Evolutionary conservation across 495 filamentous ascomycete genomes (phyloP), one percentile per base, ranked within the genome.

Genomic region (Hyaloscypha hepaticicola): DNA sequence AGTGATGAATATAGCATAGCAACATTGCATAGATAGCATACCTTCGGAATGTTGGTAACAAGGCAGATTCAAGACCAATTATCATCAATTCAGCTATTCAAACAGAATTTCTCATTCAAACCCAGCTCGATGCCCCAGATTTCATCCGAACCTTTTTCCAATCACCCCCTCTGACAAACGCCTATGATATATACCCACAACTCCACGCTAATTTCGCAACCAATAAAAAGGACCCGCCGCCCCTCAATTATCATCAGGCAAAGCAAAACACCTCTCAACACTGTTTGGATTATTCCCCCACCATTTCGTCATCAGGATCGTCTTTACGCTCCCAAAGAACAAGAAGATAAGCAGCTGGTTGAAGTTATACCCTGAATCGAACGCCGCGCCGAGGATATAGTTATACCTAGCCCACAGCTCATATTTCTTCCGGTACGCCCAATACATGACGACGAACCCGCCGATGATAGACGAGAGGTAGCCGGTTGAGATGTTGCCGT

Each of bases 291-390:
- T 72, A 56, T 86, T 85, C 3, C 82, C 83, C 82, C 83, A 86
- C 84, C 83, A 85, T 53, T 80, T 72, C 31, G 82, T 80, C 83
- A 85, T 85, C 28, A 72, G 75, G 9, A 84, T 72, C 49, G 79
- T 74, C 73, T 80, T 84, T 0, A 77, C 82, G 16, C 78, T 75
- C 0, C 80, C 79, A 55, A 85, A 83, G 52, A 79, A 81, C 60
- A 85, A 72, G 70, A 86, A 85, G 27, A 84, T 79, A 24, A 85
- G 72, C 63, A 85, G 65, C 78, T 85, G 77, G 65, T 83, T 81
- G 25, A 85, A 58, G 70, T 85, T 85, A 64, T 84, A 87, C 1
- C 80, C 83, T 3, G 83, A 80, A 73, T 85, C 84, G 64, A 85
- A 83, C 2, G 83, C 82, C 1, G 83, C 83, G 1, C 81, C 82